These are phyloP conservation scores for Oxytropis ochrocephala DNA, from an alignment of 306 rosid species.

Conservation along the genomic window DNA sequence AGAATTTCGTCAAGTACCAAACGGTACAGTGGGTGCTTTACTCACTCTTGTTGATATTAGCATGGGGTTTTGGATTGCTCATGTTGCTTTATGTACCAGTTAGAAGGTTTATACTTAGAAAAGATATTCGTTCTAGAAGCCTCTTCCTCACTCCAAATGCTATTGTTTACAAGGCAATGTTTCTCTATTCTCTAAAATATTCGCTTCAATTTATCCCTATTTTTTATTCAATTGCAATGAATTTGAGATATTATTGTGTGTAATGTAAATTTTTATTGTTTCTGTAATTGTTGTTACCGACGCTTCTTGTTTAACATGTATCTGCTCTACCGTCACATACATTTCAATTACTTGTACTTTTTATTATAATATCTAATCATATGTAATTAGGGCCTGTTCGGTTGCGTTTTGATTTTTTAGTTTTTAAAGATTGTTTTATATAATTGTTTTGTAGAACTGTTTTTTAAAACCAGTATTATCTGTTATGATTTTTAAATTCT, in stretches of 20 bases:
- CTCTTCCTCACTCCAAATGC: conserved; percentile 76
- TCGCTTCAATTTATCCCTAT: not conserved
- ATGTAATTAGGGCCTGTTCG: too few relatives aligned
- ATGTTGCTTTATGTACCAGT: conserved; percentile 78
- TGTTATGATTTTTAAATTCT: too few relatives aligned
- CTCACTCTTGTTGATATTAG: conserved; percentile 60
- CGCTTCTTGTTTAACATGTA: too few relatives aligned
- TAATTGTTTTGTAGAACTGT: too few relatives aligned
- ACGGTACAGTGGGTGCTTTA: conserved; percentile 75
- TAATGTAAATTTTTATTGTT: not conserved
- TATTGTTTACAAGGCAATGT: conserved; percentile 62
- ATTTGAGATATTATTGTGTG: not conserved
- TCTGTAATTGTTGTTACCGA: not conserved
- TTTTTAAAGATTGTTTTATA: too few relatives aligned
- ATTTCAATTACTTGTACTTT: too few relatives aligned
- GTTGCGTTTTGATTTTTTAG: too few relatives aligned
- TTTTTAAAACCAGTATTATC: too few relatives aligned
- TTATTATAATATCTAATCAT: not conserved
- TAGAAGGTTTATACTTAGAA: conserved; percentile 58
- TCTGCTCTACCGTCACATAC: too few relatives aligned
- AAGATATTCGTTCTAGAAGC: conserved; percentile 62
- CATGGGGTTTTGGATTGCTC: conserved; percentile 82
- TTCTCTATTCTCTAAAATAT: not conserved
- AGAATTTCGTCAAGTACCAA: conserved; percentile 53
- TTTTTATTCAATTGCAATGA: not conserved